phyloP scores from a whole-genome alignment of 164 flowering plant genomes.

The Platanus orientalis region DNA sequence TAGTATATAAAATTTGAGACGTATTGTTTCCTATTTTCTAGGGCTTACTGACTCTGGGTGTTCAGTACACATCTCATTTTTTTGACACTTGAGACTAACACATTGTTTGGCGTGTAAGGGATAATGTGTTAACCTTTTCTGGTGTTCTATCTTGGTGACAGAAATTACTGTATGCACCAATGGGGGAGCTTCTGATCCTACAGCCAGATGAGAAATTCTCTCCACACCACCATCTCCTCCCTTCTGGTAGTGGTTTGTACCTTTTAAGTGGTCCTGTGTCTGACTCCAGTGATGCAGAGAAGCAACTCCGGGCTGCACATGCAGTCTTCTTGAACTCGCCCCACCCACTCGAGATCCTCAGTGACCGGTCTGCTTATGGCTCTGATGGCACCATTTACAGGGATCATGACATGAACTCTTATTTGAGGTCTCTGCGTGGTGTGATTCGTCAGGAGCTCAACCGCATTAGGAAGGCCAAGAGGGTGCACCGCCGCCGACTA shows the following conservation, averaged over 20 bases:
- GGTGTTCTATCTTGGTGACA: conserved; percentile 24
- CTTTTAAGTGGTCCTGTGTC: conserved; percentile 31
- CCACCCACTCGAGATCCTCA: conserved; percentile 88
- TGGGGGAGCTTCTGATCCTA: conserved; percentile 86
- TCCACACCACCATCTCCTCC: conserved; percentile 89
- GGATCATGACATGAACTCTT: conserved; percentile 92
- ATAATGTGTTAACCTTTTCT: background rate
- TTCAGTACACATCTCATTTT: too few species aligned
- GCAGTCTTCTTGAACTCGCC: conserved; percentile 71
- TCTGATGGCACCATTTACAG: conserved; percentile 74
- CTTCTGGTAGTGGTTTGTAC: conserved; percentile 86
- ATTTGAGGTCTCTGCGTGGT: conserved; percentile 51
- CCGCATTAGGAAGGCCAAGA: conserved; percentile 50
- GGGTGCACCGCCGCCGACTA: conserved; percentile 48
- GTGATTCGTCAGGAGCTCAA: conserved; percentile 75
- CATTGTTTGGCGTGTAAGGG: too few species aligned
- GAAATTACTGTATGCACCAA: conserved; percentile 78
- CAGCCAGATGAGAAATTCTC: conserved; percentile 90
- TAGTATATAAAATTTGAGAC: too few species aligned
- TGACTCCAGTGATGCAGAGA: conserved; percentile 36
- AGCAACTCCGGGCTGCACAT: conserved; percentile 60
- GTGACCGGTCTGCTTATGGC: conserved; percentile 90
- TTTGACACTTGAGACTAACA: too few species aligned
- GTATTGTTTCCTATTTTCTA: too few species aligned
- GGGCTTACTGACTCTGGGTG: too few species aligned